Evolutionary conservation across 2,329 filamentous ascomycete genomes (phyloP).

Genomic region (Colletotrichum sp.): DNA sequence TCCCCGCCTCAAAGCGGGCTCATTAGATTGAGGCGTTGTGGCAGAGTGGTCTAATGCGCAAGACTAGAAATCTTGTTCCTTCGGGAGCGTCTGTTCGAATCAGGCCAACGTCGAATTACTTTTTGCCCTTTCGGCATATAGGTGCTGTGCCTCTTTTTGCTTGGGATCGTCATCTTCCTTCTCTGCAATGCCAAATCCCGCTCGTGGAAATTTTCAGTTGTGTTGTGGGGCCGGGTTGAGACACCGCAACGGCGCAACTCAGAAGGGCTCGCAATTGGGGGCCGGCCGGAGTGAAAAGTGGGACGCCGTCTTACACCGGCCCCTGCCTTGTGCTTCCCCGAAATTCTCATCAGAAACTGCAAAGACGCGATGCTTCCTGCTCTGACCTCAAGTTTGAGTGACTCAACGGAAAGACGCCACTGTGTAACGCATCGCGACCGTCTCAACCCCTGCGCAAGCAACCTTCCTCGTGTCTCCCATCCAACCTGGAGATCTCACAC

Average conservation of each 20-base stretch:
- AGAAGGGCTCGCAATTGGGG: background rate
- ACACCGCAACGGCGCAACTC: background rate
- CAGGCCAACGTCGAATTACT: background rate
- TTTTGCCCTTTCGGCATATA: background rate
- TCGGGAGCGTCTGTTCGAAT: background rate
- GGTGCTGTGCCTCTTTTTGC: too few species aligned
- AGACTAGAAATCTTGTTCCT: background rate
- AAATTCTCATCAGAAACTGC: background rate
- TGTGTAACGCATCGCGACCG: background rate
- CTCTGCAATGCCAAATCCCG: too few species aligned
- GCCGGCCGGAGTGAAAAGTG: background rate
- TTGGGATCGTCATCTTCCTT: too few species aligned
- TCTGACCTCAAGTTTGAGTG: background rate
- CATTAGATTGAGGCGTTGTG: background rate
- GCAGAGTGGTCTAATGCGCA: slow-evolving; percentile 5
- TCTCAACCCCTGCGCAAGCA: background rate
- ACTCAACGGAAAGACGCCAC: background rate
- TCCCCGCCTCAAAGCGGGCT: background rate
- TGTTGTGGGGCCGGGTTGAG: background rate
- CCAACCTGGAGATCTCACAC: background rate
- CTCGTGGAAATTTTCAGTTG: too few species aligned
- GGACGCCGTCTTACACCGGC: background rate
- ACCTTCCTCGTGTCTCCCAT: background rate
- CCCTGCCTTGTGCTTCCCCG: background rate
- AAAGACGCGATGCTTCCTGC: background rate